Evolutionary conservation across 1,284 basidiomycete genomes (phyloP).

Genomic region (Trichosporon asahii): DNA sequence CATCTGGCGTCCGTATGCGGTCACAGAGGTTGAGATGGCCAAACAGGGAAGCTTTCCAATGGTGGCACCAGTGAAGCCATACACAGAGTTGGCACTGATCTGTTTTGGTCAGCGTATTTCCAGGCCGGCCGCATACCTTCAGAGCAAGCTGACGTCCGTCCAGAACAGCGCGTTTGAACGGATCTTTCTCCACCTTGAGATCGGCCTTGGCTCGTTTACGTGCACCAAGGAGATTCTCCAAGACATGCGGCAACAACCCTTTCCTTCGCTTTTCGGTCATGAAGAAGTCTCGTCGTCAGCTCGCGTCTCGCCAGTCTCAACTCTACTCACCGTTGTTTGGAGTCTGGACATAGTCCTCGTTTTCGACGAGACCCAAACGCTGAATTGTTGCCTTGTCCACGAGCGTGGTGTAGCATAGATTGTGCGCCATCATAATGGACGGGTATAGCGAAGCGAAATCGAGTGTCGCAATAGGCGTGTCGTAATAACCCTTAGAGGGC

Average conservation of each 20-base stretch:
- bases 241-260: slow-evolving; percentile 80
- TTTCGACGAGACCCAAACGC: slow-evolving; percentile 69
- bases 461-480: slow-evolving; percentile 88
- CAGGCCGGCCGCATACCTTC: slow-evolving; percentile 59
- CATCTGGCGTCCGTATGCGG: slow-evolving; percentile 94
- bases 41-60: slow-evolving; percentile 91
- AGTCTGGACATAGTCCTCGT: slow-evolving; percentile 69
- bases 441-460: slow-evolving; percentile 97
- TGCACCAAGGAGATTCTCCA: slow-evolving; percentile 86
- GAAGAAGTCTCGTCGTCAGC: slow-evolving; percentile 67
- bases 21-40: slow-evolving; percentile 86
- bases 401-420: slow-evolving; percentile 91
- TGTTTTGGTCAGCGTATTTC: slow-evolving; percentile 40
- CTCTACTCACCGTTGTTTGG: slow-evolving; percentile 76
- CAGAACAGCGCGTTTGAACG: slow-evolving; percentile 88
- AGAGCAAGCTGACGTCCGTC: slow-evolving; percentile 91
- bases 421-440: slow-evolving; percentile 99
- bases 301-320: not conserved
- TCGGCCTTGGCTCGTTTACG: slow-evolving; percentile 90
- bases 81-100: slow-evolving; percentile 96
- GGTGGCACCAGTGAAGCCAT: slow-evolving; percentile 94
- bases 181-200: slow-evolving; percentile 89
- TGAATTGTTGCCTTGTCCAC: slow-evolving; percentile 74
- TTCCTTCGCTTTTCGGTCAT: slow-evolving; percentile 69
- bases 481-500: slow-evolving; percentile 88